phyloP scores from a whole-genome alignment of 495 filamentous ascomycete genomes.

The Penicillium lividum region DNA sequence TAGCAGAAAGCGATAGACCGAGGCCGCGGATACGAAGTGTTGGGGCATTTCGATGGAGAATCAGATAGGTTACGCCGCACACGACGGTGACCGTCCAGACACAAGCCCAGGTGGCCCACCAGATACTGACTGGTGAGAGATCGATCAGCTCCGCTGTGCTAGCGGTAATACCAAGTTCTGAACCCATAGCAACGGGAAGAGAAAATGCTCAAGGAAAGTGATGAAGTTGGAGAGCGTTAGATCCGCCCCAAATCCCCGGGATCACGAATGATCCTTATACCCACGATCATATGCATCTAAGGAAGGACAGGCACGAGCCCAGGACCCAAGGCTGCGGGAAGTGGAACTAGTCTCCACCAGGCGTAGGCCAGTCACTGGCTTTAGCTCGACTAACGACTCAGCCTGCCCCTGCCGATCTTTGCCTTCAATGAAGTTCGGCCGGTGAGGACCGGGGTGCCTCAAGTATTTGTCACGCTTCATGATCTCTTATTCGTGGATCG shows the following conservation, averaged over 20 bases:
- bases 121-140: conserved; percentile 31
- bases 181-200: conserved; percentile 29
- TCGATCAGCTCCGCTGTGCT: conserved; percentile 29
- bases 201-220: not conserved
- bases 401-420: conserved; percentile 1
- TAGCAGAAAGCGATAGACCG: conserved; percentile 57
- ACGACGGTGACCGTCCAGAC: conserved; percentile 58
- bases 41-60: conserved; percentile 54
- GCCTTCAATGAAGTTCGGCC: not conserved
- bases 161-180: conserved; percentile 36
- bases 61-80: conserved; percentile 55
- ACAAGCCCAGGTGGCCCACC: conserved; percentile 37
- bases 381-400: not conserved
- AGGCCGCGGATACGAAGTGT: conserved; percentile 64
- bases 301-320: not conserved
- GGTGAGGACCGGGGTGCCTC: not conserved
- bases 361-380: not conserved
- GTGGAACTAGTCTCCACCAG: not conserved
- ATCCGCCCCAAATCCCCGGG: not conserved
- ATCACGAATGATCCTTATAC: not conserved
- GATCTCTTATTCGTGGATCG: not conserved
- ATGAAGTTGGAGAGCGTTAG: conserved; percentile 2
- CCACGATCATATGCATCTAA: not conserved
- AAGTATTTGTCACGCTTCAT: conserved; percentile 3
- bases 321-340: not conserved